Evolutionary conservation across 139 green algal genomes (phyloP).

Genomic region (Chlamydomonas eustigma): DNA sequence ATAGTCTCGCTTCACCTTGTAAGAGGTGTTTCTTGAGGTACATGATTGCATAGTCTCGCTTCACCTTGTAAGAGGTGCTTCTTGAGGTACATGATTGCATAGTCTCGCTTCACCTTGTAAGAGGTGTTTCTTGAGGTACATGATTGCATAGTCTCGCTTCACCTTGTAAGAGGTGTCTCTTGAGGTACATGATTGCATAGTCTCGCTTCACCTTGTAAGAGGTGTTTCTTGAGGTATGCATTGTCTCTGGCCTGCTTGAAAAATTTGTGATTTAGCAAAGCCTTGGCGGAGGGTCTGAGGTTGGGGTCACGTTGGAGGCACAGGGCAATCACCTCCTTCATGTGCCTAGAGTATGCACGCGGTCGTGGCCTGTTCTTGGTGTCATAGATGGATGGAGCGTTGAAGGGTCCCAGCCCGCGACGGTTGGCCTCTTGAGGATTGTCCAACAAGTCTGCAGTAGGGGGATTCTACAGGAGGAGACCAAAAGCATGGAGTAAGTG

Average conservation of each 20-base stretch:
- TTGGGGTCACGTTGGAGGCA: constrained; percentile 93
- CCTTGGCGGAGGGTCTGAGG: constrained; percentile 77
- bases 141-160: not conserved
- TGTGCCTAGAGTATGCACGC: constrained; percentile 3
- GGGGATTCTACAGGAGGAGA: not conserved
- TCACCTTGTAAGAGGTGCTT: too few species aligned
- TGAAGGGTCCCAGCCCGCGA: not conserved
- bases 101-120: too few species aligned
- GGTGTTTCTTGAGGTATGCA: constrained; percentile 22
- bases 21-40: too few species aligned
- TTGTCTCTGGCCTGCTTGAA: constrained; percentile 30
- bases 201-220: not conserved
- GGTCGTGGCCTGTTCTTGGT: not conserved
- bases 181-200: not conserved
- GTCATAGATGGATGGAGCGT: not conserved
- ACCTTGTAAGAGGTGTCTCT: not conserved
- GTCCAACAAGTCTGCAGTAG: not conserved
- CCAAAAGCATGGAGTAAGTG: too few species aligned
- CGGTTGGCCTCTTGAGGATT: not conserved
- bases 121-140: too few species aligned
- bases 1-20: too few species aligned
- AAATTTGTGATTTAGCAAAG: constrained; percentile 91
- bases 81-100: too few species aligned
- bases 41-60: too few species aligned
- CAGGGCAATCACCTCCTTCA: constrained; percentile 71